phyloP scores from a whole-genome alignment of 139 green algal genomes.

The Ostreobium quekettii region DNA sequence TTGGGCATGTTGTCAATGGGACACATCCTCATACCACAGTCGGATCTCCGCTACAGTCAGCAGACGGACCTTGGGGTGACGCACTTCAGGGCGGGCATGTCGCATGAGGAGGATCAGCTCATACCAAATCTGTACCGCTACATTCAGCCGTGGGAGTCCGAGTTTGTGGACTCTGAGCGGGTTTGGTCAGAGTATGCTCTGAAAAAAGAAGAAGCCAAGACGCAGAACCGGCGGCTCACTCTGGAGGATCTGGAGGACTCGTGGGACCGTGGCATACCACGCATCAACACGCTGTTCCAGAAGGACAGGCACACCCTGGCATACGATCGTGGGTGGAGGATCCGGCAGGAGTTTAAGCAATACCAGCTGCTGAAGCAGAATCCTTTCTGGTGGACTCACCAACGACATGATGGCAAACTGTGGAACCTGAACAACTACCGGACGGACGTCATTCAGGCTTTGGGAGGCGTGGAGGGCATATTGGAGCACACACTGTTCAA shows the following conservation, averaged over 20 bases:
- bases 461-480: constrained; percentile 98
- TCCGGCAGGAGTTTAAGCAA: constrained; percentile 95
- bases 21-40: constrained; percentile 95
- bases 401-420: constrained; percentile 98
- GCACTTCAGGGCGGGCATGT: constrained; percentile 94
- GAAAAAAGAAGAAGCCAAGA: constrained; percentile 55
- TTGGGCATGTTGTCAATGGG: constrained; percentile 99
- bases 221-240: constrained; percentile 65
- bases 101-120: constrained; percentile 96
- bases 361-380: constrained; percentile 80
- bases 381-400: constrained; percentile 98
- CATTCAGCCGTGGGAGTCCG: constrained; percentile 95
- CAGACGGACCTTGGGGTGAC: constrained; percentile 97
- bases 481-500: constrained; percentile 99
- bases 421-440: constrained; percentile 99
- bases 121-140: constrained; percentile 98
- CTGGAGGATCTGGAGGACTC: constrained; percentile 92
- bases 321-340: constrained; percentile 98
- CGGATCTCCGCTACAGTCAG: constrained; percentile 84
- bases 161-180: constrained; percentile 95
- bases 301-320: constrained; percentile 97
- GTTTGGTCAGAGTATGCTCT: constrained; percentile 99
- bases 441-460: constrained; percentile 43
- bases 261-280: constrained; percentile 97
- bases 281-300: constrained; percentile 99